Evolutionary conservation across 148 eudicot species (phyloP).

Genomic region (Cornus florida): DNA sequence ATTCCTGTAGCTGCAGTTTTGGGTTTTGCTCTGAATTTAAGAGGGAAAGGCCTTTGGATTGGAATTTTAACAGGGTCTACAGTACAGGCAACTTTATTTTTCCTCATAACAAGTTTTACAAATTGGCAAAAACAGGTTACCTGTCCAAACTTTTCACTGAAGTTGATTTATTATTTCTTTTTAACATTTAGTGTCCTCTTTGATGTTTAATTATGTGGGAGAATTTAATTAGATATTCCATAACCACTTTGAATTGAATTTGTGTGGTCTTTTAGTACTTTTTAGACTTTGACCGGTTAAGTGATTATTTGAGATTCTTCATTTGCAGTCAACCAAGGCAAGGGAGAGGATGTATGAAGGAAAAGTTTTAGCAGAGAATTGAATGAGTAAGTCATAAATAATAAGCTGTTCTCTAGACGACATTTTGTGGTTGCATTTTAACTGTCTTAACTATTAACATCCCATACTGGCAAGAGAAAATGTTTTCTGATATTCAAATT

Average conservation of each 20-base stretch:
- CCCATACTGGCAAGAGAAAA: too few relatives aligned
- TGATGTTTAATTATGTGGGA: not conserved
- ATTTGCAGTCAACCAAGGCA: conserved; percentile 16
- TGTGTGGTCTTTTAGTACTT: too few relatives aligned
- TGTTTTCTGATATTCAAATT: too few relatives aligned
- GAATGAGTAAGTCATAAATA: not conserved
- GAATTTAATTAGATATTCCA: not conserved
- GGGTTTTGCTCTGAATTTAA: conserved; percentile 25
- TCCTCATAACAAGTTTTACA: conserved; percentile 10
- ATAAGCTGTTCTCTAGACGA: too few relatives aligned
- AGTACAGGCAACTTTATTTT: conserved; percentile 22
- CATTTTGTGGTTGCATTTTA: too few relatives aligned
- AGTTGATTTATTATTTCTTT: too few relatives aligned
- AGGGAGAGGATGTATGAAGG: conserved; percentile 25
- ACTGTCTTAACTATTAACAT: too few relatives aligned
- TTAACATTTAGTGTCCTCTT: not conserved
- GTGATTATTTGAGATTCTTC: not conserved
- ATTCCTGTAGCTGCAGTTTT: conserved; percentile 29
- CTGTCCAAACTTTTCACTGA: not conserved
- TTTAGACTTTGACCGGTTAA: too few relatives aligned
- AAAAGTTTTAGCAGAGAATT: not conserved
- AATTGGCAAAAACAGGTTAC: conserved; percentile 40
- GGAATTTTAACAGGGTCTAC: conserved; percentile 27
- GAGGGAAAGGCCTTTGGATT: conserved; percentile 43
- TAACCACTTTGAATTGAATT: too few relatives aligned